Percentiles rank a stretch among this genome's conserved stretches.
Evolutionary conservation across 2,329 filamentous ascomycete genomes (phyloP).

Genomic region (Talaromyces sp.): DNA sequence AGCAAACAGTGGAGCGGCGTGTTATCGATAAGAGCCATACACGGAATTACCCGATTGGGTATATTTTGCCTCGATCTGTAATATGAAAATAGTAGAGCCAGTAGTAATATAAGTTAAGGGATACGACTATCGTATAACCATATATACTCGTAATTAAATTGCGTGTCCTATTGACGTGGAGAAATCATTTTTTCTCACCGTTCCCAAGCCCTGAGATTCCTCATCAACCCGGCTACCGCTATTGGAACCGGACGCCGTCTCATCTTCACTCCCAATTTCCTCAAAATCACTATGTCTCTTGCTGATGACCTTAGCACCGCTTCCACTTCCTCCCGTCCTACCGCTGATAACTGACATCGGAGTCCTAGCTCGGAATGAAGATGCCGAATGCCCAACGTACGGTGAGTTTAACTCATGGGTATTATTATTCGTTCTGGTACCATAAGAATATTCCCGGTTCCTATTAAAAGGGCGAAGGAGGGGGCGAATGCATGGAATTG

Average conservation of each 20-base stretch:
- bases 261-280: background rate
- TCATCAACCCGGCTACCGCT: background rate
- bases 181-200: background rate
- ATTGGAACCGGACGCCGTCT: background rate
- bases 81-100: background rate
- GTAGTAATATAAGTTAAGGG: background rate
- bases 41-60: background rate
- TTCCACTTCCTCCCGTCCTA: background rate
- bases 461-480: slow-evolving; percentile 11
- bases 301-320: background rate
- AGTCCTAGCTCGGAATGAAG: background rate
- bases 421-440: background rate
- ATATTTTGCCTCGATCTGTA: background rate
- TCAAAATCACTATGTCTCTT: background rate
- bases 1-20: background rate
- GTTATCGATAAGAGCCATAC: background rate
- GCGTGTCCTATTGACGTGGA: background rate
- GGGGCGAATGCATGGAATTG: slow-evolving; percentile 25
- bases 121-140: background rate
- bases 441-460: background rate
- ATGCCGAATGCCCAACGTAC: background rate
- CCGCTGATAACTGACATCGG: background rate
- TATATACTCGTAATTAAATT: background rate
- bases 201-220: background rate
- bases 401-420: background rate